Conservation (phyloP, 352 stramenopile species). For the Globisporangium irregulare region DNA sequence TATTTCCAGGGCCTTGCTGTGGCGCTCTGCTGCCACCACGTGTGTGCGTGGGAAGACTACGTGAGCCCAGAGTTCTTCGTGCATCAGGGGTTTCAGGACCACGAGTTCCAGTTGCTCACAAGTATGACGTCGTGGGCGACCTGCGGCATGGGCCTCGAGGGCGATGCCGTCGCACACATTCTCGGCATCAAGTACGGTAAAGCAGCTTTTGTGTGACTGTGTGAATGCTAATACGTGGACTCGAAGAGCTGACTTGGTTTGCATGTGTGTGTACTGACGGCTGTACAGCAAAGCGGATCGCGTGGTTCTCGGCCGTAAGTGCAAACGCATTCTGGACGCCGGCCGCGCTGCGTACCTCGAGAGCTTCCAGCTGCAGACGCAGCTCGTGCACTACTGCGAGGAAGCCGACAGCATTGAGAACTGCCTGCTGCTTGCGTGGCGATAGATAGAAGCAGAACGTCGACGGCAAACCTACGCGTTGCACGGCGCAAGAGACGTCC, state of each 20-base stretch:
- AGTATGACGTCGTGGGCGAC: slow-evolving; percentile 82
- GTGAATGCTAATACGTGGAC: slow-evolving; percentile 3
- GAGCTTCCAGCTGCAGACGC: slow-evolving; percentile 47
- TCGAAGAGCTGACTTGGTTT: neutral
- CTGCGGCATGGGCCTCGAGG: slow-evolving; percentile 63
- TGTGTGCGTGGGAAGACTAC: slow-evolving; percentile 74
- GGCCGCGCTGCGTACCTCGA: slow-evolving; percentile 59
- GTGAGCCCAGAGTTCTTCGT: slow-evolving; percentile 60
- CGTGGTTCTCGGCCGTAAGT: slow-evolving; percentile 55
- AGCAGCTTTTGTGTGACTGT: neutral
- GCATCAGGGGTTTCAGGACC: slow-evolving; percentile 43
- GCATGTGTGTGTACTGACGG: neutral
- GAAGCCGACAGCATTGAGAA: slow-evolving; percentile 77
- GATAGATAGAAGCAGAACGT: slow-evolving; percentile 7
- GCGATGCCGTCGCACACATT: slow-evolving; percentile 60
- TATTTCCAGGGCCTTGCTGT: slow-evolving; percentile 59
- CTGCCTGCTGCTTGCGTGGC: slow-evolving; percentile 73
- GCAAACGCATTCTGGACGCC: slow-evolving; percentile 76
- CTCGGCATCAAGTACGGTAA: slow-evolving; percentile 63
- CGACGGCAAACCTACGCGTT: neutral
- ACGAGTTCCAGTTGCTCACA: slow-evolving; percentile 61
- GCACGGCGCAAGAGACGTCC: neutral
- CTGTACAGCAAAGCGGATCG: slow-evolving; percentile 58
- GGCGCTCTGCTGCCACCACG: slow-evolving; percentile 80
- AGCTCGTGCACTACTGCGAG: slow-evolving; percentile 79